phyloP scores from a whole-genome alignment of 1,139 yeast species.

The Sugiyamaella castrensis region DNA sequence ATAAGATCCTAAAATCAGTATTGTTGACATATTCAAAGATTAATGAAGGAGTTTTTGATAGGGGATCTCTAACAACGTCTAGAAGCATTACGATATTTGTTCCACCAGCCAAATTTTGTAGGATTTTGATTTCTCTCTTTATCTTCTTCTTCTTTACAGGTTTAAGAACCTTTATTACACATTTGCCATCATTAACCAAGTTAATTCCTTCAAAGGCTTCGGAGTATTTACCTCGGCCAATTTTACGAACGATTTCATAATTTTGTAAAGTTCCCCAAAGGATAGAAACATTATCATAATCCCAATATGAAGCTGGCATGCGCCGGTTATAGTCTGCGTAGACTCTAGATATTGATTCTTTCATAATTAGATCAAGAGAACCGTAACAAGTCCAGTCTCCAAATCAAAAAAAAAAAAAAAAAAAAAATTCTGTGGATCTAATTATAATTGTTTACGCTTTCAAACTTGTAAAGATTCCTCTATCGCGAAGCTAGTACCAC shows the following conservation, averaged over 20 bases:
- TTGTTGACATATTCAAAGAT: constrained; percentile 90
- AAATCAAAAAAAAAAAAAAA: too few relatives aligned
- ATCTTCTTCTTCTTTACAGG: constrained; percentile 97
- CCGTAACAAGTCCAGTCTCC: too few relatives aligned
- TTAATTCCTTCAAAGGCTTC: constrained; percentile 89
- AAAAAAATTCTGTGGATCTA: too few relatives aligned
- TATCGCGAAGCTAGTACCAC: too few relatives aligned
- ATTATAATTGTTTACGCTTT: too few relatives aligned
- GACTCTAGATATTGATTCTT: constrained; percentile 70
- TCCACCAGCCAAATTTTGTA: constrained; percentile 84
- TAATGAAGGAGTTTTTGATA: constrained; percentile 87
- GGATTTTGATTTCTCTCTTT: constrained; percentile 87
- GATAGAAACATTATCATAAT: constrained; percentile 58
- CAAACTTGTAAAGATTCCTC: too few relatives aligned
- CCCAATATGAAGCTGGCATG: constrained; percentile 90
- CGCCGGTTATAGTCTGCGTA: constrained; percentile 80
- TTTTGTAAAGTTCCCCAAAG: constrained; percentile 65
- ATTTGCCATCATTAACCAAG: constrained; percentile 41
- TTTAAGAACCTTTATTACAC: constrained; percentile 89
- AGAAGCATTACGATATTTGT: constrained; percentile 77
- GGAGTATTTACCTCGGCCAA: constrained; percentile 96
- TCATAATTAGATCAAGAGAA: not conserved
- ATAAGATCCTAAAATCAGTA: constrained; percentile 83
- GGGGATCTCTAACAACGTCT: constrained; percentile 88
- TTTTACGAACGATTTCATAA: constrained; percentile 87